A percentile compares a stretch with the other conserved stretches of the same genome.
phyloP scores from a whole-genome alignment of 2,329 filamentous ascomycete species.

The Lizonia empirigonia region DNA sequence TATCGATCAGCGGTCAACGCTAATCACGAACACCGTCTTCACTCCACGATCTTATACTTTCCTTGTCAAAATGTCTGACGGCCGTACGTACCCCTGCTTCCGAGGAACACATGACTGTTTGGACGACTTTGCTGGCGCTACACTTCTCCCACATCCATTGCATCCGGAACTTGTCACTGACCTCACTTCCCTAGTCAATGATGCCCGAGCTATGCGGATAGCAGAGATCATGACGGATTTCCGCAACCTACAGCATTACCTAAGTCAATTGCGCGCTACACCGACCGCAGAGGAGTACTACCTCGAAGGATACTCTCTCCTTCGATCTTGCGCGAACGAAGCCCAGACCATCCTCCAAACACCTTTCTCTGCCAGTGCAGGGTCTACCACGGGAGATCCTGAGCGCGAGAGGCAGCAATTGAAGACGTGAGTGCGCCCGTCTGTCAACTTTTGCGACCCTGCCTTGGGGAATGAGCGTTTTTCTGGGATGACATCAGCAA shows the following conservation, averaged over 20 bases:
- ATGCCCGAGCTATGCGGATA: slow-evolving; percentile 66
- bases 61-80: slow-evolving; percentile 58
- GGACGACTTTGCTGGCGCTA: background rate
- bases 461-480: background rate
- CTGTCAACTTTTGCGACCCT: background rate
- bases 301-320: slow-evolving; percentile 63
- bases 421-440: slow-evolving; percentile 55
- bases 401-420: slow-evolving; percentile 64
- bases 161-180: slow-evolving; percentile 18
- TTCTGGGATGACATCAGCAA: slow-evolving; percentile 3
- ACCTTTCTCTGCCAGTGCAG: slow-evolving; percentile 56
- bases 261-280: slow-evolving; percentile 59
- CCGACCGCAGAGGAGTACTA: slow-evolving; percentile 61
- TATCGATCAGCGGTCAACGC: slow-evolving; percentile 3
- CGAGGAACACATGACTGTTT: background rate
- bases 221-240: slow-evolving; percentile 69
- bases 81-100: slow-evolving; percentile 53
- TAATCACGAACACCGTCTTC: slow-evolving; percentile 7
- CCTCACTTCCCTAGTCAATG: slow-evolving; percentile 58
- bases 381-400: slow-evolving; percentile 52
- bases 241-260: slow-evolving; percentile 64
- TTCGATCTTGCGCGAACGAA: slow-evolving; percentile 61
- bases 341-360: slow-evolving; percentile 61
- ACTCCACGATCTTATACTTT: background rate
- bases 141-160: background rate